Conservation (phyloP, 1,284 basidiomycete species). For the Melampsora larici-populina region DNA sequence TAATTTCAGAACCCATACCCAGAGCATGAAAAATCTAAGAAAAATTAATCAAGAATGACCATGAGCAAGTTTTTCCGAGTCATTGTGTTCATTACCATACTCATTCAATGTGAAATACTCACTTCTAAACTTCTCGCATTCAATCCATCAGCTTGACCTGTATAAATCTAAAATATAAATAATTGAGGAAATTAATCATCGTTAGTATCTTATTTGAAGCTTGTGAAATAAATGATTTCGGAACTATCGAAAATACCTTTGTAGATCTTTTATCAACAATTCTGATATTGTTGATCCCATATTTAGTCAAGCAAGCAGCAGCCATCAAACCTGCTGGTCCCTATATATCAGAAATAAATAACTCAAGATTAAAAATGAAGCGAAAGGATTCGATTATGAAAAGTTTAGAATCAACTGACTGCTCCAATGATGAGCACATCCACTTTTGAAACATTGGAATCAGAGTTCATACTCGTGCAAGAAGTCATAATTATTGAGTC, state of each 20-base stretch:
- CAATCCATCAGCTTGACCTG: slow-evolving; percentile 4
- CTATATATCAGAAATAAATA: background rate
- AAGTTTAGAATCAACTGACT: background rate
- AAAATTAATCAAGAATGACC: background rate
- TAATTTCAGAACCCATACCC: background rate
- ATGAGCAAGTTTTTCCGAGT: background rate
- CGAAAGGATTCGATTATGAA: background rate
- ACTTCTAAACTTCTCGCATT: slow-evolving; percentile 9
- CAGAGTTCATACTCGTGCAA: too few relatives aligned
- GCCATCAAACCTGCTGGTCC: slow-evolving; percentile 11
- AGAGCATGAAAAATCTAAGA: background rate
- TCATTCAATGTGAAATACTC: background rate
- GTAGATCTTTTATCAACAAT: slow-evolving; percentile 9
- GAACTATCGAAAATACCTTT: background rate
- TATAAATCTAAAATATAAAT: background rate
- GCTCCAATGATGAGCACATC: slow-evolving; percentile 18
- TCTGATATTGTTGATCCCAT: slow-evolving; percentile 1
- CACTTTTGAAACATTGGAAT: background rate
- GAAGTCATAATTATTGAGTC: too few relatives aligned
- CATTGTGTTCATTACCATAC: background rate
- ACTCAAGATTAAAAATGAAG: background rate
- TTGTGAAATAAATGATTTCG: background rate
- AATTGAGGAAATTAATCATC: background rate
- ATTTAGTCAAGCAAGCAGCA: slow-evolving; percentile 2
- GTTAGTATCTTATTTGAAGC: background rate